Percentiles rank a stretch among this genome's conserved stretches.
phyloP scores from a whole-genome alignment of 176 grass and related monocot genomes.

The Chloris gayana region DNA sequence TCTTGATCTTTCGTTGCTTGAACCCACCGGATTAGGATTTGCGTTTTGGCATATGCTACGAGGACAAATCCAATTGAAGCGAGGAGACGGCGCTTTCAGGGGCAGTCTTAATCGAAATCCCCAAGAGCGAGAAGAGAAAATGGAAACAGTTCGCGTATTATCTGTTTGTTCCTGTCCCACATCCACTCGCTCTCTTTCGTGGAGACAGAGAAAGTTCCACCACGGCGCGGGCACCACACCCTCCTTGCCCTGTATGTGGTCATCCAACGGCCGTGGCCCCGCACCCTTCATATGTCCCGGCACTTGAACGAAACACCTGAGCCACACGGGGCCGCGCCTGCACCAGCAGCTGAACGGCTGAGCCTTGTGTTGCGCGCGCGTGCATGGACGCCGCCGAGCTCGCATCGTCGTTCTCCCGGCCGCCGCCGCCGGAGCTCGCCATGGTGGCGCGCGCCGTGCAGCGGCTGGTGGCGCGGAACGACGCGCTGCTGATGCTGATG shows the following conservation, averaged over 20 bases:
- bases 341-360: too few species aligned
- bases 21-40: not conserved
- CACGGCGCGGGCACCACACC: not conserved
- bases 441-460: constrained; percentile 62
- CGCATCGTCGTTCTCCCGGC: not conserved
- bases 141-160: not conserved
- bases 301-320: not conserved
- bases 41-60: not conserved
- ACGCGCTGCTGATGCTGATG: constrained; percentile 15
- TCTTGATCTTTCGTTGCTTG: not conserved
- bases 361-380: not conserved
- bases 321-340: not conserved
- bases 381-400: not conserved
- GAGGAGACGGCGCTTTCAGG: not conserved
- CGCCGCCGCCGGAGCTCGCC: constrained; percentile 44
- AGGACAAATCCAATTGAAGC: not conserved
- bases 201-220: not conserved
- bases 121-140: not conserved
- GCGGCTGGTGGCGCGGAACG: constrained; percentile 80
- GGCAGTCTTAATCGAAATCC: not conserved
- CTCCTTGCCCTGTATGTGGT: too few species aligned
- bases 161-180: not conserved
- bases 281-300: not conserved
- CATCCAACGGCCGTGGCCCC: not conserved
- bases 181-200: not conserved